These are phyloP conservation scores for Epichloe coenophiala DNA, from an alignment of 2,329 filamentous ascomycete genomes.

Conservation along the genomic window DNA sequence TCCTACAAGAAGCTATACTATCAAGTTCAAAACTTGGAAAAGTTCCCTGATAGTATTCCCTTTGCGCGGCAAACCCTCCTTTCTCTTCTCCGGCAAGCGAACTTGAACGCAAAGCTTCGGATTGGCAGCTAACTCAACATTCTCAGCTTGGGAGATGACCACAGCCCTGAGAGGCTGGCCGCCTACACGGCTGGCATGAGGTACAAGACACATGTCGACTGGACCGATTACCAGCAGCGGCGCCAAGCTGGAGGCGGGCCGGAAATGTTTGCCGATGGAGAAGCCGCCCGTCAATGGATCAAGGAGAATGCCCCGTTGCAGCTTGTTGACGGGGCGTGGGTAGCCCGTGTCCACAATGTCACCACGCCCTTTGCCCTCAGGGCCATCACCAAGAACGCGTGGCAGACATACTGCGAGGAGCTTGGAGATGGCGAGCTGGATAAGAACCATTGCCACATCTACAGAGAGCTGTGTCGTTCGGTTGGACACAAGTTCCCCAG, in stretches of 20 bases:
- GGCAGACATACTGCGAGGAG: conserved; percentile 37
- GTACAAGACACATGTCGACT: neutral
- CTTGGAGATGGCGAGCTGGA: conserved; percentile 32
- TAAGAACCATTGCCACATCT: conserved; percentile 30
- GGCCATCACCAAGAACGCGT: conserved; percentile 20
- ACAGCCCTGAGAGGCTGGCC: no score
- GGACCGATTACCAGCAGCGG: neutral
- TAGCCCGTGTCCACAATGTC: conserved; percentile 27
- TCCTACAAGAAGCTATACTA: no score
- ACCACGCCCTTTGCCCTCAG: conserved; percentile 25
- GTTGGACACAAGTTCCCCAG: no score
- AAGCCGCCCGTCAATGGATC: neutral
- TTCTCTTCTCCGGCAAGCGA: no score
- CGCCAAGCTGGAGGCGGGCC: neutral
- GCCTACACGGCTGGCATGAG: no score
- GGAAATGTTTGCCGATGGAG: neutral
- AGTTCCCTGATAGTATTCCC: no score
- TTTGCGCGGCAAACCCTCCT: no score
- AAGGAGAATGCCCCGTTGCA: conserved; percentile 14
- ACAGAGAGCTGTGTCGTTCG: conserved; percentile 11
- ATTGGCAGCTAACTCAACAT: no score
- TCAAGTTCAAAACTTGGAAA: no score
- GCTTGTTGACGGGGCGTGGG: conserved; percentile 35
- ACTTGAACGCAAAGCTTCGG: no score
- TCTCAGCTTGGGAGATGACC: no score